phyloP scores from a whole-genome alignment of 495 filamentous ascomycete genomes.

The Tuber melanosporum region DNA sequence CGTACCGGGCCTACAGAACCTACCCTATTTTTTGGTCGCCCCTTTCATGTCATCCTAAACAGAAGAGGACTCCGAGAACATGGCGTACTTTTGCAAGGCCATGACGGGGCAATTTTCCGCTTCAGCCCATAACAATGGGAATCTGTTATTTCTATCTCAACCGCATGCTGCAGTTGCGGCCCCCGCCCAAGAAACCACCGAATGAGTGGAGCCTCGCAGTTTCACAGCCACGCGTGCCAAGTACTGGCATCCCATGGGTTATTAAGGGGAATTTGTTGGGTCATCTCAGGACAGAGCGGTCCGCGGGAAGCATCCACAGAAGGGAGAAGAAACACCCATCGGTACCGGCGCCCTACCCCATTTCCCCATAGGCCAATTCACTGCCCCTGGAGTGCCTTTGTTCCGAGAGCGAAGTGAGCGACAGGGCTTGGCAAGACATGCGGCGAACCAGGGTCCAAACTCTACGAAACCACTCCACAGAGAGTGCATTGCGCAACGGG shows the following conservation, averaged over 20 bases:
- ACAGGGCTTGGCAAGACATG: conserved; percentile 2
- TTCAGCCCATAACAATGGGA: neutral
- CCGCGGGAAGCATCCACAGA: neutral
- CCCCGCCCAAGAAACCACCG: neutral
- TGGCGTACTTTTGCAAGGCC: neutral
- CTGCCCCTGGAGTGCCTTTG: neutral
- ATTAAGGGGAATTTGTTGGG: neutral
- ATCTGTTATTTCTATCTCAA: neutral
- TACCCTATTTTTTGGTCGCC: conserved; percentile 1
- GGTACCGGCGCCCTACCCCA: neutral
- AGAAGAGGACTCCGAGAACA: neutral
- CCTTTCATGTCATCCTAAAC: conserved; percentile 4
- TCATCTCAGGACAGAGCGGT: neutral
- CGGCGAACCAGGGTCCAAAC: neutral
- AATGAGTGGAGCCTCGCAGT: neutral
- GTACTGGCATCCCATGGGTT: neutral
- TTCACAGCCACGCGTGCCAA: neutral
- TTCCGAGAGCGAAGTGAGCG: neutral
- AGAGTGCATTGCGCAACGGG: neutral
- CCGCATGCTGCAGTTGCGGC: neutral
- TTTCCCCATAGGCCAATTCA: neutral
- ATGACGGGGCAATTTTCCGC: neutral
- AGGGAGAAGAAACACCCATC: neutral
- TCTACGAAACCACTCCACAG: neutral
- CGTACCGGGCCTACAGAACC: neutral